Evolutionary conservation across 2,329 filamentous ascomycete species (phyloP), one percentile per base, ranked within the genome.

Genomic region (Curvularia lunata): DNA sequence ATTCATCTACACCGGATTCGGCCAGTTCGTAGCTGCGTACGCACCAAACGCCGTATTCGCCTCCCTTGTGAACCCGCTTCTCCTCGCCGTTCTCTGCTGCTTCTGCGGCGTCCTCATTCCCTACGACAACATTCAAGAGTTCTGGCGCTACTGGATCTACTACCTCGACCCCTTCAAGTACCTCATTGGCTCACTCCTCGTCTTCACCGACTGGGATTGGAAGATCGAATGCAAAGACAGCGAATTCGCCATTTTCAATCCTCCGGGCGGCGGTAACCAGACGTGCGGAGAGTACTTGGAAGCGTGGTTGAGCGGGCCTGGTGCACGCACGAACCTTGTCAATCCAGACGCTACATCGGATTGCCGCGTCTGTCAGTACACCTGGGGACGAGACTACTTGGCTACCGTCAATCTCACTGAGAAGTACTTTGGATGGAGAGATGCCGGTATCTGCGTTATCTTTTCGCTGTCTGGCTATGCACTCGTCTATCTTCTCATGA

Each of bases 371-470:
- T 91, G 88, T 66, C 79, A 85, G 60, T 91, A 85, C 69, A 74
- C 72, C 1, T 74, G 68, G 18, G 88, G 86, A 0, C 79, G 81
- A 5, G 87, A 89, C 56, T 91, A 88, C 62, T 71, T 91, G 2
- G 65, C 74, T 2, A 85, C 80, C 0, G 61, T 91, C 12, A 88
- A 90, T 67, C 65, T 91, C 7, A 78, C 79, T 1, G 80, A 85
- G 4, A 85, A 89, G 63, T 85, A 81, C 59, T 86, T 86, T 63
- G 88, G 86, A 0, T 91, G 88, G 88, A 81, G 88, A 48, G 81
- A 91, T 72, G 85, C 85, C 0, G 88, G 69, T 0, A 86, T 89
- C 47, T 81, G 84, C 2, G 83, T 82, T 1, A 75, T 85, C 5
- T 88, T 88, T 62, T 82, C 78, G 1, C 58, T 85, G 38, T 83